Base-by-base conservation (phyloP, 257 asterid species). In the Solanum etuberosum region DNA sequence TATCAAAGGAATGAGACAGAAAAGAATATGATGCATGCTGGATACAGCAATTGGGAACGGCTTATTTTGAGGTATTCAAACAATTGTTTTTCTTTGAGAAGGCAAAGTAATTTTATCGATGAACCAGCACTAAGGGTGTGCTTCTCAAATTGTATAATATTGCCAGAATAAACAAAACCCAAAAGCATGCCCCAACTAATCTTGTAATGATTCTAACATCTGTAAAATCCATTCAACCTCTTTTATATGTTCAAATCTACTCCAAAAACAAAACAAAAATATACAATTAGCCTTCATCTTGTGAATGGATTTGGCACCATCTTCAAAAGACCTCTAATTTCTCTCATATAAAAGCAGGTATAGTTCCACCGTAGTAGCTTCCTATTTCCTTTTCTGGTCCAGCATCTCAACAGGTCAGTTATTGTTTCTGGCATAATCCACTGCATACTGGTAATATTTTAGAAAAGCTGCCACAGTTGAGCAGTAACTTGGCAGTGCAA, bases 41-140 rank as follows among this genome's bases (percentile, higher is more conserved):
- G 98, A 88, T 95, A 90, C 92, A 90, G 87, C 90, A 91, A 91
- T 89, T 96, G 98, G 98, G 92, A 95, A 88, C 94, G 92, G 90
- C 98, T 96, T 70, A 72, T 95, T 87, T 85, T 96, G 91, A 96
- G 99, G 99, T 95, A 93, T 71, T 29, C 21, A 57, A 27, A 73
- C 63, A 71, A 34, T 5, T 72, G 40, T 35, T 71, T 31, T 70
- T 34, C 40, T 73, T 73, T 73, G 81, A 35, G 9, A 34, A 73
- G 29, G 48, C 46, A 35, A 73, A 31, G 81, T 73, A 20, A 73
- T 20, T 34, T 20, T 72, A 72, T 72, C 11, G 10, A 72, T 72
- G 81, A 35, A 20, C 81, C 48, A 35, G 29, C 48, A 35, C 29
- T 35, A 72, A 5, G 48, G 18, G 48, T 1, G 48, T 72, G 46